Percentiles rank a stretch among this genome's conserved stretches.
These are phyloP conservation scores for Aspergillus cavernicola DNA, from an alignment of 495 filamentous ascomycete species.

Conservation along the genomic window DNA sequence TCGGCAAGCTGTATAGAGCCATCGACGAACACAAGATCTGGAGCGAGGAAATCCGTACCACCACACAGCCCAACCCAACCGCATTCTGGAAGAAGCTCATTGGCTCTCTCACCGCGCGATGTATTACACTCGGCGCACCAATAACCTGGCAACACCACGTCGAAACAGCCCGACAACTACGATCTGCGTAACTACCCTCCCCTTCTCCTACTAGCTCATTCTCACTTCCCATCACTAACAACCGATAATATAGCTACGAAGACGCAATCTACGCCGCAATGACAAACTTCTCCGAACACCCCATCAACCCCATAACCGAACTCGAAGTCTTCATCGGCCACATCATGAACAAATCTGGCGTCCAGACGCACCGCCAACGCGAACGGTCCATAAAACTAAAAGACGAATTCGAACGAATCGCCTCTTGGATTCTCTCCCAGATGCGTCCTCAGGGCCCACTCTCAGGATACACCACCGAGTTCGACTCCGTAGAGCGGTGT, in stretches of 20 bases:
- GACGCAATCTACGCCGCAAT: conserved; percentile 54
- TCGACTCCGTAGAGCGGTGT: conserved; percentile 14
- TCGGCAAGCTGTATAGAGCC: conserved; percentile 68
- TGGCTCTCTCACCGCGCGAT: conserved; percentile 42
- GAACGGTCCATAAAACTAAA: conserved; percentile 55
- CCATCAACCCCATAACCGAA: conserved; percentile 57
- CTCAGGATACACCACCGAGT: conserved; percentile 2
- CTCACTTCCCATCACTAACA: not conserved
- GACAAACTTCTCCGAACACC: conserved; percentile 54
- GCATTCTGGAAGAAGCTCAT: conserved; percentile 21
- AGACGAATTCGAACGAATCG: conserved; percentile 55
- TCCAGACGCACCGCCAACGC: conserved; percentile 56
- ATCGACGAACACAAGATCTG: conserved; percentile 73
- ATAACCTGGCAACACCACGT: conserved; percentile 43
- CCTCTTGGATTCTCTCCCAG: conserved; percentile 36
- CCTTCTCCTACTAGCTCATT: not conserved
- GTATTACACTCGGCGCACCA: conserved; percentile 35
- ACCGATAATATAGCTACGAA: conserved; percentile 54
- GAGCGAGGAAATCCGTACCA: conserved; percentile 31
- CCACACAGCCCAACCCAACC: not conserved
- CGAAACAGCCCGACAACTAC: conserved; percentile 45
- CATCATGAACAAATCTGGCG: conserved; percentile 62
- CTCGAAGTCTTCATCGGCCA: conserved; percentile 73
- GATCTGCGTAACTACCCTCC: conserved; percentile 44
- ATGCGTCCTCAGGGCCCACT: conserved; percentile 27